Evolutionary conservation across 2,329 filamentous ascomycete genomes (phyloP).

Genomic region (Colletotrichum higginsianum): DNA sequence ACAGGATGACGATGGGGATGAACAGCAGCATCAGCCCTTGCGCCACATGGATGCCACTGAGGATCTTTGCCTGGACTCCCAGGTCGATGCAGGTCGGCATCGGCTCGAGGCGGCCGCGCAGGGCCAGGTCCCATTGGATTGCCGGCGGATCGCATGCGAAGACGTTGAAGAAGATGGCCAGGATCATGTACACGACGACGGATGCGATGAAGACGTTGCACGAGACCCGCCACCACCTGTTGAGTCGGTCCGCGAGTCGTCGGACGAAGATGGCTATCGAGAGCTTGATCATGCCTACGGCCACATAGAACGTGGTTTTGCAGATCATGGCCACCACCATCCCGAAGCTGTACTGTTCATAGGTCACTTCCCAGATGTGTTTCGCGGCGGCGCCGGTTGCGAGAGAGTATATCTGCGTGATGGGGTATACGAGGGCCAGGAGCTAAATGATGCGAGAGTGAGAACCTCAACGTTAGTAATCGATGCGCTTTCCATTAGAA

Average conservation of each 20-base stretch:
- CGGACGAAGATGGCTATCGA: conserved; percentile 55
- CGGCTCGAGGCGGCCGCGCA: conserved; percentile 44
- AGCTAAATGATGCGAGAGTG: conserved; percentile 45
- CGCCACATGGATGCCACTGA: conserved; percentile 52
- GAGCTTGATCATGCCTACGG: conserved; percentile 54
- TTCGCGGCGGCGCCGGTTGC: conserved; percentile 47
- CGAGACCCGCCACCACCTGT: conserved; percentile 48
- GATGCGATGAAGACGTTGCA: conserved; percentile 51
- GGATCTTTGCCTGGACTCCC: conserved; percentile 43
- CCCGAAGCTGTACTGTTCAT: conserved; percentile 50
- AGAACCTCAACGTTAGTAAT: conserved; percentile 10
- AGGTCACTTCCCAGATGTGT: conserved; percentile 52
- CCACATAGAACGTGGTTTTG: conserved; percentile 48
- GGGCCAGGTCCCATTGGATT: conserved; percentile 48
- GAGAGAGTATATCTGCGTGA: conserved; percentile 47
- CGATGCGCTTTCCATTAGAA: not conserved
- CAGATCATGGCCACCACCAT: conserved; percentile 44
- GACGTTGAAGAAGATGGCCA: conserved; percentile 50
- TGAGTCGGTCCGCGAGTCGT: conserved; percentile 52
- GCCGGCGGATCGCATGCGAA: conserved; percentile 49
- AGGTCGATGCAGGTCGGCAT: conserved; percentile 45
- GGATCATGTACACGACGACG: conserved; percentile 48
- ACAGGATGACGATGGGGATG: conserved; percentile 53
- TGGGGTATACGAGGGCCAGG: conserved; percentile 46
- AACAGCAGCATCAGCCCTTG: conserved; percentile 53